Evolutionary conservation across 1,139 yeast species (phyloP).

Genomic region (Suzukiozyma palmioleophila): DNA sequence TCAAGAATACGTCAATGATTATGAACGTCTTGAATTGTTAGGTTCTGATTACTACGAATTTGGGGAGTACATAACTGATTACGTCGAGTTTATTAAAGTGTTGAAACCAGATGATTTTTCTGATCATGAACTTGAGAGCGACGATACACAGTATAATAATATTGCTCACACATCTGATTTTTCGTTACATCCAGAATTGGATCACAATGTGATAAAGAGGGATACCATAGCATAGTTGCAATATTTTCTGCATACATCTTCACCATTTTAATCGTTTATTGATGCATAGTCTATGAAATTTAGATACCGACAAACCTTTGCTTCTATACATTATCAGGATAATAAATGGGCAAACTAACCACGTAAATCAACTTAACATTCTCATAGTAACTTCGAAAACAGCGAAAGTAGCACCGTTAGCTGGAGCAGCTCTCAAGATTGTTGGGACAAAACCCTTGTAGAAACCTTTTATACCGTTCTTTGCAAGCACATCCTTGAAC

Average conservation of each 20-base stretch:
- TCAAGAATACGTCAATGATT: constrained; percentile 11
- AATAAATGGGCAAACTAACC: background rate
- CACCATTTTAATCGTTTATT: background rate
- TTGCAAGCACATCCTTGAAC: constrained; percentile 44
- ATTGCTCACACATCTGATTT: constrained; percentile 1
- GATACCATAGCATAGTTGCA: background rate
- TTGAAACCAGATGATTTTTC: constrained; percentile 38
- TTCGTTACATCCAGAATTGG: background rate
- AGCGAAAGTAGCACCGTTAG: constrained; percentile 92
- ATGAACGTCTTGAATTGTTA: constrained; percentile 36
- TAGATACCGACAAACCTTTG: background rate
- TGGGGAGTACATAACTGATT: constrained; percentile 50
- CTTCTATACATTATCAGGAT: background rate
- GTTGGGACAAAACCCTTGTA: constrained; percentile 89
- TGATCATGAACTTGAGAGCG: constrained; percentile 15
- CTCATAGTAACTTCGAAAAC: constrained; percentile 88
- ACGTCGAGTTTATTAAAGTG: constrained; percentile 42
- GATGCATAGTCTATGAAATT: background rate
- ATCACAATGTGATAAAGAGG: background rate
- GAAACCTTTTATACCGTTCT: constrained; percentile 69
- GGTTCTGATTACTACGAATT: constrained; percentile 52
- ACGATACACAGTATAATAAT: background rate
- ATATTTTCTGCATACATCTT: background rate
- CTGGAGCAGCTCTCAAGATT: constrained; percentile 92
- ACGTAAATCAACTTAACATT: constrained; percentile 16